phyloP scores from a whole-genome alignment of 1,139 yeast species.

The Taphrina communis region DNA sequence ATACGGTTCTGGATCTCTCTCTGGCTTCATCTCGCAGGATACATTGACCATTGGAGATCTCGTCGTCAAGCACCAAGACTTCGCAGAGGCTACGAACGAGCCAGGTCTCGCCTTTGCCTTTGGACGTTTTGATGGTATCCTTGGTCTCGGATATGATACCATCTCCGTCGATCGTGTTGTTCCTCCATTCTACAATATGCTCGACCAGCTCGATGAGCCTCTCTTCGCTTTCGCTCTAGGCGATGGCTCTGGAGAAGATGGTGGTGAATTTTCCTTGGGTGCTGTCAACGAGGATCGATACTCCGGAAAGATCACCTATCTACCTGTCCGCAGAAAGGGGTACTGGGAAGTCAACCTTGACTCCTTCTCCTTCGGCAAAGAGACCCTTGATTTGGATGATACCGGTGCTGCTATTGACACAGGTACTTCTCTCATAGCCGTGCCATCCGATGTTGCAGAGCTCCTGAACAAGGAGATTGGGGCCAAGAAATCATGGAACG shows the following conservation, averaged over 20 bases:
- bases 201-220: conserved; percentile 74
- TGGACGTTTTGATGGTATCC: conserved; percentile 96
- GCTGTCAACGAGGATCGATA: conserved; percentile 79
- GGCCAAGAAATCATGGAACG: conserved; percentile 95
- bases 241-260: conserved; percentile 67
- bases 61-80: conserved; percentile 82
- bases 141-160: conserved; percentile 91
- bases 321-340: conserved; percentile 98
- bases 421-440: conserved; percentile 93
- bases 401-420: conserved; percentile 99
- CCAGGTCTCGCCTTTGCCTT: conserved; percentile 98
- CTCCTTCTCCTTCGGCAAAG: conserved; percentile 88
- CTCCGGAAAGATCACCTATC: conserved; percentile 84
- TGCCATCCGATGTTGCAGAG: conserved; percentile 94
- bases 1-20: conserved; percentile 91
- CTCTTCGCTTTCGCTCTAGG: conserved; percentile 91
- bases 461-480: conserved; percentile 93
- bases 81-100: conserved; percentile 95
- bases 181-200: conserved; percentile 92
- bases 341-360: conserved; percentile 98
- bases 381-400: conserved; percentile 76
- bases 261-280: conserved; percentile 94
- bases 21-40: conserved; percentile 90
- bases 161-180: conserved; percentile 85
- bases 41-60: conserved; percentile 79